phyloP scores from a whole-genome alignment of 768 basidiomycete genomes.

The Kwoniella dendrophila region DNA sequence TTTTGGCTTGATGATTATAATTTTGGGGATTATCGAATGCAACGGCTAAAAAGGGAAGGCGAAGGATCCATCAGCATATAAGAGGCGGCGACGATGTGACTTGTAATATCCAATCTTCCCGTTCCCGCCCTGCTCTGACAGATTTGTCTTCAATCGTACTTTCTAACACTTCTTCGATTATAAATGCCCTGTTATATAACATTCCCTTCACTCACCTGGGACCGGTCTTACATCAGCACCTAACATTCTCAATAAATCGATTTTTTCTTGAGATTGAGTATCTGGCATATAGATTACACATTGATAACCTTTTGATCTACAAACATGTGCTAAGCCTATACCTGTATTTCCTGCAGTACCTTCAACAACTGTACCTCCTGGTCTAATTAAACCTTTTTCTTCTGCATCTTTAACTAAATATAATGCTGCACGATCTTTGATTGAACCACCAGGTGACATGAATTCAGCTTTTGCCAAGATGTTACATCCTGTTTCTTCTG shows the following conservation, averaged over 20 bases:
- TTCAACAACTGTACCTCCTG: conserved; percentile 96
- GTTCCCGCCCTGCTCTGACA: no score
- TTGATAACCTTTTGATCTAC: conserved; percentile 86
- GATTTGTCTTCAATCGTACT: no score
- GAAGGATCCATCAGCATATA: no score
- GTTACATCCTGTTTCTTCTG: conserved; percentile 76
- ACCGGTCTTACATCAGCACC: conserved; percentile 96
- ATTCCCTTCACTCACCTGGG: conserved; percentile 63
- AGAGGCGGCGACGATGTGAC: no score
- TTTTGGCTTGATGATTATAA: conserved; percentile 94
- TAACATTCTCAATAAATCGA: conserved; percentile 93
- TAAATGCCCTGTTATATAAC: no score
- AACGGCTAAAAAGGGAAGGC: conserved; percentile 64
- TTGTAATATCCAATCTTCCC: no score
- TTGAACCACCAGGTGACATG: conserved; percentile 95
- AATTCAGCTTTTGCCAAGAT: conserved; percentile 98
- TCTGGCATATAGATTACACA: conserved; percentile 99
- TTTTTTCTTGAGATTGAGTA: conserved; percentile 96
- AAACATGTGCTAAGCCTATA: conserved; percentile 82
- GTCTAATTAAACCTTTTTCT: conserved; percentile 77
- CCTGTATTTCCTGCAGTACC: conserved; percentile 99
- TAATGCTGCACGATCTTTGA: conserved; percentile 95
- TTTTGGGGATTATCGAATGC: conserved; percentile 92
- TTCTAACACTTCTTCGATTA: no score
- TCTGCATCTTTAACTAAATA: conserved; percentile 87